Evolutionary conservation across 306 rosid genomes (phyloP), one percentile per base, ranked within the genome.

Genomic region (Lathyrus aphaca): DNA sequence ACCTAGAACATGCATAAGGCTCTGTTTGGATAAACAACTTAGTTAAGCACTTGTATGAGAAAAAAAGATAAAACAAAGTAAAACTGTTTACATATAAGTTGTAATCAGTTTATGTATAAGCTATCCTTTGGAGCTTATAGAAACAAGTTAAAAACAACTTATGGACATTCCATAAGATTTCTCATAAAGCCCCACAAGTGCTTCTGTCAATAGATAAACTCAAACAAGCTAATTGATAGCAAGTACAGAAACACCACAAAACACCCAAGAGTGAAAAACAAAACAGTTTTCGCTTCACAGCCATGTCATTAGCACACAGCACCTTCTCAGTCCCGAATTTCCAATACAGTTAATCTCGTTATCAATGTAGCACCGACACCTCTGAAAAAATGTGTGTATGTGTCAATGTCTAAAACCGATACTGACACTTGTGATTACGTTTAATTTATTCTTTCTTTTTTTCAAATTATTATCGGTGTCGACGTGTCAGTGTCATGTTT

Each of bases 1-100:
- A 37, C 53, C 53, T 38, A 54, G 17, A 27, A 54, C 17, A 56
- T 55, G 66, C 74, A 69, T 23, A 39, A 19, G 27, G 27, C 56
- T 25, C 56, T 50, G 4, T 17, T 17, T 18, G 27, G 56, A 50
- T 50, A 50, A 3, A 46, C 53, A 46, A n/a, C 23, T 17, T 18
- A 9, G 19, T 50, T 18, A 18, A 49, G 6, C 5, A 4, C 23
- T 49, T 49, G n/a, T 44, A 49, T 46, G 23, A 21, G 23, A 46
- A 6, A 8, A 15, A 46, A 46, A 46, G 10, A 15, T 7, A 46
- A 46, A 46, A 46, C 10, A 46, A 15, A 15, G 53, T 46, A 8
- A 46, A 46, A 15, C 3, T 46, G 21, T 15, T 46, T 46, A 46
- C 5, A 16, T 46, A 46, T 16, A 46, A 42, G 46, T 42, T 4